These are phyloP conservation scores for Corylus americana DNA, from an alignment of 306 rosid species.

Conservation along the genomic window DNA sequence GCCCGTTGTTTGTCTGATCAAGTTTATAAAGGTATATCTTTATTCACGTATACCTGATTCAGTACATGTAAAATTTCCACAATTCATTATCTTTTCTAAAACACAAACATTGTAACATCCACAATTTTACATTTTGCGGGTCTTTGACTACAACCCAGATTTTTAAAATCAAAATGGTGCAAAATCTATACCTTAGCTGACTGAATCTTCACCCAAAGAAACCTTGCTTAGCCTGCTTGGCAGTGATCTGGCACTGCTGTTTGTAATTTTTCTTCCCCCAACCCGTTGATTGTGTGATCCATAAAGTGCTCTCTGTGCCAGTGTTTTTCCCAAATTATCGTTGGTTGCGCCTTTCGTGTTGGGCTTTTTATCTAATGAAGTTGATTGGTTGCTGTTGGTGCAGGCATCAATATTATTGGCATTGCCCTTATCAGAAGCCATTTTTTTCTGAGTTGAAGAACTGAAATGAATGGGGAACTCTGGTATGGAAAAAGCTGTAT, in stretches of 20 bases:
- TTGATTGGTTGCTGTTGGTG: conserved; percentile 41
- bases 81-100: background rate
- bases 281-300: conserved; percentile 49
- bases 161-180: conserved; percentile 19
- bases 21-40: background rate
- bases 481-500: conserved; percentile 16
- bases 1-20: conserved; percentile 2
- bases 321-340: conserved; percentile 52
- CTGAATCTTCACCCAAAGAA: conserved; percentile 63
- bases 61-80: conserved; percentile 13
- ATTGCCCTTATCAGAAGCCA: conserved; percentile 57
- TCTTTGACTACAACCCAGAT: conserved; percentile 23
- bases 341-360: conserved; percentile 32
- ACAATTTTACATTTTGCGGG: conserved; percentile 17
- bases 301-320: conserved; percentile 65
- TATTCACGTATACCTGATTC: conserved; percentile 17
- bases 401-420: conserved; percentile 32
- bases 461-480: conserved; percentile 2
- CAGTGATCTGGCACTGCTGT: conserved; percentile 35
- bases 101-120: conserved; percentile 8
- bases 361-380: conserved; percentile 33
- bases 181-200: conserved; percentile 39
- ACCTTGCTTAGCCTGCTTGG: conserved; percentile 81
- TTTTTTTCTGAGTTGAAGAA: conserved; percentile 20
- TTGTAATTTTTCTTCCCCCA: conserved; percentile 38